These are phyloP conservation scores for Erucastrum elatum DNA, from an alignment of 345 rosid genomes.

Conservation along the genomic window DNA sequence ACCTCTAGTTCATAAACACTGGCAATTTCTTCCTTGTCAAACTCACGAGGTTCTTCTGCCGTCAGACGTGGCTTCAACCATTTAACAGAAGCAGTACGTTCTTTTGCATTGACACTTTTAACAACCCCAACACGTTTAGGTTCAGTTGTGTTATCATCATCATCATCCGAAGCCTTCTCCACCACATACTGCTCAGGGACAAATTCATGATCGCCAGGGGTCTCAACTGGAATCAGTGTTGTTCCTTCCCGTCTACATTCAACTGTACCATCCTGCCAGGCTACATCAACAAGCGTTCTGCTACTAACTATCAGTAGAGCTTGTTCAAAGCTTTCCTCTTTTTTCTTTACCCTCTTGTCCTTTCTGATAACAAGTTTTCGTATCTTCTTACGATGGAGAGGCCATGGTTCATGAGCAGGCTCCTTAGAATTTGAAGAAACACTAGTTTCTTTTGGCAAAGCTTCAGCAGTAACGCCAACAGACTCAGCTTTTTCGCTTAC, in stretches of 20 bases:
- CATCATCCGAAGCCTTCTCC: slow-evolving; percentile 81
- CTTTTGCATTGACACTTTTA: slow-evolving; percentile 89
- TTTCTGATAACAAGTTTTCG: slow-evolving; percentile 79
- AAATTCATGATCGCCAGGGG: slow-evolving; percentile 98
- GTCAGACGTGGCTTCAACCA: slow-evolving; percentile 78
- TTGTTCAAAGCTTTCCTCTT: slow-evolving; percentile 85
- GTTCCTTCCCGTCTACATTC: slow-evolving; percentile 57
- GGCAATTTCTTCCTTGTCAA: slow-evolving; percentile 82
- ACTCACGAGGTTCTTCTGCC: slow-evolving; percentile 85
- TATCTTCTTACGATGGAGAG: slow-evolving; percentile 84
- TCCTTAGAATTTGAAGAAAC: slow-evolving; percentile 62
- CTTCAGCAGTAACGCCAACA: slow-evolving; percentile 42
- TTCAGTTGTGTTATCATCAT: slow-evolving; percentile 57
- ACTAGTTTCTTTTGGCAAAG: slow-evolving; percentile 42
- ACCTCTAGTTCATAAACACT: slow-evolving; percentile 95
- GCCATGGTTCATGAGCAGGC: slow-evolving; percentile 75
- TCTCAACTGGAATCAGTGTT: slow-evolving; percentile 82
- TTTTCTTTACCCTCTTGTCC: slow-evolving; percentile 77
- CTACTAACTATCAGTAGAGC: slow-evolving; percentile 73
- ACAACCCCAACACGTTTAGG: slow-evolving; percentile 80
- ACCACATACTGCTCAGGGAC: slow-evolving; percentile 89
- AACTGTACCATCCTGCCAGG: slow-evolving; percentile 85
- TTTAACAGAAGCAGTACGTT: slow-evolving; percentile 78
- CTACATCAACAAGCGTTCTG: slow-evolving; percentile 72
- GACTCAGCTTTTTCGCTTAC: slow-evolving; percentile 45